Evolutionary conservation across 306 rosid species (phyloP).

Genomic region (Vigna mungo): DNA sequence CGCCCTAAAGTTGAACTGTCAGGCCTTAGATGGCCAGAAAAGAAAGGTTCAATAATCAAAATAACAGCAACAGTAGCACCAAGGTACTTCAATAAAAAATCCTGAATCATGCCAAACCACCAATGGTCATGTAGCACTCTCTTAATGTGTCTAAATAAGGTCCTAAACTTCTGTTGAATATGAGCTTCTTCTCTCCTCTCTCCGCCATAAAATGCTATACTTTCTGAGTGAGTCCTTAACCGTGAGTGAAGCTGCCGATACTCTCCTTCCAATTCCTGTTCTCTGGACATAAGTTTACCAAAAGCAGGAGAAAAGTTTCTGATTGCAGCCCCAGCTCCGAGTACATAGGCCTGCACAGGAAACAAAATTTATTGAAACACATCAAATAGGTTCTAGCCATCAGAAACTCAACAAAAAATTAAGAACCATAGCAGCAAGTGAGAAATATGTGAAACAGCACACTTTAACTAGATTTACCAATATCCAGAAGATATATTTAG

Average conservation of each 20-base stretch:
- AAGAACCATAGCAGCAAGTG: not conserved
- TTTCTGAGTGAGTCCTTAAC: conserved; percentile 86
- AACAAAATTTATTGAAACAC: conserved; percentile 42
- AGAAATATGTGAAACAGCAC: conserved; percentile 12
- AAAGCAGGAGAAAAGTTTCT: conserved; percentile 89
- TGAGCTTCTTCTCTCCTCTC: conserved; percentile 83
- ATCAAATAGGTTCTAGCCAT: conserved; percentile 18
- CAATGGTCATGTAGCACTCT: conserved; percentile 81
- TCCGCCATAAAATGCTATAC: conserved; percentile 93
- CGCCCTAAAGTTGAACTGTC: conserved; percentile 94
- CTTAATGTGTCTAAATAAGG: conserved; percentile 62
- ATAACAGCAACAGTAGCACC: conserved; percentile 94
- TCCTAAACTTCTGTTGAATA: conserved; percentile 74
- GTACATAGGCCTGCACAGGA: conserved; percentile 73
- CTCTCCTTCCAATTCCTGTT: conserved; percentile 91
- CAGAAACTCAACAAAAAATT: conserved; percentile 6
- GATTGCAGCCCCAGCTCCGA: conserved; percentile 75
- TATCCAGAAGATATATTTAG: conserved; percentile 88
- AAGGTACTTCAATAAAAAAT: conserved; percentile 81
- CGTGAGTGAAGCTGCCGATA: conserved; percentile 89
- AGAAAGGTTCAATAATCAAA: conserved; percentile 88
- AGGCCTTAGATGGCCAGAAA: conserved; percentile 81
- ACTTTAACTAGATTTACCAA: conserved; percentile 61
- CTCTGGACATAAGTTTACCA: conserved; percentile 80
- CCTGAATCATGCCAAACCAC: conserved; percentile 99